Evolutionary conservation across 192 early-diverging fungal species (phyloP), one percentile per base, ranked within the genome.

Genomic region (Gryganskiella cystojenkinii): DNA sequence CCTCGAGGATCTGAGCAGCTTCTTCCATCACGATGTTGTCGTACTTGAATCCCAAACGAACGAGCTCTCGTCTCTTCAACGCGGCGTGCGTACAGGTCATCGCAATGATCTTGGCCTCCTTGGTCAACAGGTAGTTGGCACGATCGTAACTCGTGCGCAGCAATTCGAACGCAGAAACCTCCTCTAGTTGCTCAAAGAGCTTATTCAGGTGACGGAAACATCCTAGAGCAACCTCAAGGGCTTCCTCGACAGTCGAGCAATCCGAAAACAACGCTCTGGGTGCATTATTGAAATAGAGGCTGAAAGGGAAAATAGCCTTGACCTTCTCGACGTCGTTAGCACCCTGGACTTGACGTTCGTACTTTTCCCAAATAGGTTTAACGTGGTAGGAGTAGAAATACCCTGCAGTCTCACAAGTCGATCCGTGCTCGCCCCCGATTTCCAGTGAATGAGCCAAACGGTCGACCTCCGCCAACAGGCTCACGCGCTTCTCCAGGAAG

Each of bases 31-130:
- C 86, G 19, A 99, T 90, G 51, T 88, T 95, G 68, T 98, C 95
- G 79, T 95, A 98, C 59, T 95, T 92, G 90, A 99, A 96, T 14
- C 96, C 94, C 37, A 98, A 84, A 15, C 83, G 78, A n/a, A 92
- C 84, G 9, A 99, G 81, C 75, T 98, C 97, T 2, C 88, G 83
- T 33, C 94, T 85, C 68, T 95, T 95, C 43, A 99, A 85, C 6
- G 97, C 94, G 14, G 96, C 96, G 70, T 99, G 94, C 0, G 96
- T 98, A 80, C 95, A 97, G 0, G 98, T 99, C 92, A 99, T 94
- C 25, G 96, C 97, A 58, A 99, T 92, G 24, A 99, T 95, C 61
- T 92, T 91, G 40, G 98, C 97, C 80, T 99, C 96, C 60, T 95
- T 98, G 11, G 96, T 92, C 52, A 99, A 82, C 53, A 99, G 67